Evolutionary conservation across 176 grass and related monocot species (phyloP).

Genomic region (Zea mays): Zm-B73-REFERENCE-NAM-5.0 NC_050100.1:10724001-10724500

Average conservation of each 20-base stretch:
- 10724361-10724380: background rate
- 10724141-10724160: background rate
- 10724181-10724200: background rate
- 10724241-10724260: background rate
- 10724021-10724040: background rate
- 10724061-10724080: background rate
- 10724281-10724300: background rate
- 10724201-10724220: slow-evolving; percentile 32
- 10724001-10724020: slow-evolving; percentile 15
- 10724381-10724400: background rate
- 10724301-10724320: background rate
- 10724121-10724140: background rate
- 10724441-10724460: too few species aligned
- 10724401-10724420: background rate
- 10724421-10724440: too few species aligned
- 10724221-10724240: background rate
- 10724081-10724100: background rate
- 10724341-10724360: background rate
- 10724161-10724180: background rate
- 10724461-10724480: too few species aligned
- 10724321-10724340: background rate
- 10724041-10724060: slow-evolving; percentile 6
- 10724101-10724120: background rate
- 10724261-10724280: background rate
- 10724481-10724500: too few species aligned